These are phyloP conservation scores for Aspergillus fijiensis DNA, from an alignment of 2,329 filamentous ascomycete genomes.

Conservation along the genomic window DNA sequence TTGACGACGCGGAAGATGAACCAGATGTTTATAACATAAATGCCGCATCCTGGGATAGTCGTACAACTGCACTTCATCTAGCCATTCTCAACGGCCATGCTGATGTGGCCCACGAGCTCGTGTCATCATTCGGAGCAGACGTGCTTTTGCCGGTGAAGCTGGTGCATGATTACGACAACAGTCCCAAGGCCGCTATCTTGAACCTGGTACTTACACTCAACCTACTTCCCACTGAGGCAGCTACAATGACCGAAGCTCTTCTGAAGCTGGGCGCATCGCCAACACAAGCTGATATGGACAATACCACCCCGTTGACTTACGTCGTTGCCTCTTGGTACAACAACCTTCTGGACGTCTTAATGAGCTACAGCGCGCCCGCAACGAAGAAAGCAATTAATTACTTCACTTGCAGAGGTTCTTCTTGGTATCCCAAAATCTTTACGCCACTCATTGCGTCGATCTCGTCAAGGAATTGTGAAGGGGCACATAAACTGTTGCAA, in stretches of 20 bases:
- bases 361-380: slow-evolving; percentile 59
- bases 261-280: slow-evolving; percentile 70
- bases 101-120: slow-evolving; percentile 67
- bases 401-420: slow-evolving; percentile 46
- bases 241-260: slow-evolving; percentile 63
- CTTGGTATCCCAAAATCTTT: slow-evolving; percentile 37
- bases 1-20: slow-evolving; percentile 61
- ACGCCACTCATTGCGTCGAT: slow-evolving; percentile 63
- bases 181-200: slow-evolving; percentile 62
- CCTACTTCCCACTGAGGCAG: slow-evolving; percentile 63
- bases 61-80: slow-evolving; percentile 72
- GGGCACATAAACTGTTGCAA: slow-evolving; percentile 62
- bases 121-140: slow-evolving; percentile 73
- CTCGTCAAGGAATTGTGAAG: slow-evolving; percentile 49
- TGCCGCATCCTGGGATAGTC: slow-evolving; percentile 74
- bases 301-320: slow-evolving; percentile 66
- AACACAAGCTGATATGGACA: slow-evolving; percentile 67
- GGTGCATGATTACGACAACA: slow-evolving; percentile 42
- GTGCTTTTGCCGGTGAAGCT: slow-evolving; percentile 73
- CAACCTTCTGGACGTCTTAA: slow-evolving; percentile 45
- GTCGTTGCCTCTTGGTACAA: slow-evolving; percentile 55
- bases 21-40: slow-evolving; percentile 81
- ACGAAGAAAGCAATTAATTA: slow-evolving; percentile 67
- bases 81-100: slow-evolving; percentile 73
- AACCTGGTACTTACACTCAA: slow-evolving; percentile 67